phyloP scores from a whole-genome alignment of 1,284 basidiomycete species.

The Microbotryomycetes sp. region DNA sequence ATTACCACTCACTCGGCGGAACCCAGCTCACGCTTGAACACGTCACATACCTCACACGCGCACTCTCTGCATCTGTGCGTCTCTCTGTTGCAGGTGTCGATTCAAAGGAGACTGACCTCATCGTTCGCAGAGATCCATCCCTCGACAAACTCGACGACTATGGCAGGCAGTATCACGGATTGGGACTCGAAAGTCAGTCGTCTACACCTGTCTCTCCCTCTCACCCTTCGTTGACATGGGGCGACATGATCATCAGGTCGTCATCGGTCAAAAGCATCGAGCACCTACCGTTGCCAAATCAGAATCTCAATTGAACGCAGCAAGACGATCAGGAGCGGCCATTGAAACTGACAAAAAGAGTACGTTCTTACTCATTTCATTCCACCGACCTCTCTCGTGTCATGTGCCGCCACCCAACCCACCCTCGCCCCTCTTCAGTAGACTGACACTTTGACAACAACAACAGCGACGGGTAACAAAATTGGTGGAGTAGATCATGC shows the following conservation, averaged over 20 bases:
- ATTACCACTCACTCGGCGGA: too few relatives aligned
- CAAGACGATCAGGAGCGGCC: constrained; percentile 45
- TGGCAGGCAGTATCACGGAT: constrained; percentile 23
- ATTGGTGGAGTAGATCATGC: constrained; percentile 71
- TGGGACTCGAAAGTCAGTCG: constrained; percentile 24
- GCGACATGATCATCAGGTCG: constrained; percentile 46
- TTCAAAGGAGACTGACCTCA: too few relatives aligned
- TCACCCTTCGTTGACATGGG: too few relatives aligned
- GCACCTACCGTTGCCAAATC: constrained; percentile 50
- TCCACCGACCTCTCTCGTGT: not conserved
- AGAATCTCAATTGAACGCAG: constrained; percentile 40
- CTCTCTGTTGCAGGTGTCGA: too few relatives aligned
- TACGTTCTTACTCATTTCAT: constrained; percentile 8
- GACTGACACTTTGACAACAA: not conserved
- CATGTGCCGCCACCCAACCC: not conserved
- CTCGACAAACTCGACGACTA: not conserved
- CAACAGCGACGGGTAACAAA: constrained; percentile 30
- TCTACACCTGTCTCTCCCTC: not conserved
- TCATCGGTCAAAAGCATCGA: constrained; percentile 69
- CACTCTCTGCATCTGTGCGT: too few relatives aligned
- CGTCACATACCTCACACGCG: too few relatives aligned
- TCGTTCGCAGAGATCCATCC: too few relatives aligned
- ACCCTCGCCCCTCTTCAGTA: not conserved
- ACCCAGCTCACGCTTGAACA: too few relatives aligned
- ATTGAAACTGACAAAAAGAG: constrained; percentile 48